Percentiles rank a stretch among this genome's conserved stretches.
Evolutionary conservation across 257 asterid genomes (phyloP).

Genomic region (Lavandula angustifolia): DNA sequence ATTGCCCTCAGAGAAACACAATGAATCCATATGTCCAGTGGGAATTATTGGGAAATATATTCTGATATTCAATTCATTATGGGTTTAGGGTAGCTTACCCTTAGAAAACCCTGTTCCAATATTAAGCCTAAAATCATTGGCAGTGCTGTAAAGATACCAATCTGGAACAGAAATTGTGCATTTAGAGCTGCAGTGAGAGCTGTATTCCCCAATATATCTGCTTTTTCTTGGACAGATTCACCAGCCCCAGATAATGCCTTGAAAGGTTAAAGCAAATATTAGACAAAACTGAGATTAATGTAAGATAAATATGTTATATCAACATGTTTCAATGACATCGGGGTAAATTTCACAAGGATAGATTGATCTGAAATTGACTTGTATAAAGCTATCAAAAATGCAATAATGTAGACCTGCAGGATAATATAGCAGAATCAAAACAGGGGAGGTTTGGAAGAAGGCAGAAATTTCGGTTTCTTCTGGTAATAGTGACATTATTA

Average conservation of each 20-base stretch:
- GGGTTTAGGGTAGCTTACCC: conserved; percentile 50
- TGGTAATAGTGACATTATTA: background rate
- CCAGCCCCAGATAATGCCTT: conserved; percentile 98
- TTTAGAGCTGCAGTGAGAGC: conserved; percentile 82
- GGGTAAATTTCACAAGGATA: no score
- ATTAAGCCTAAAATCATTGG: conserved; percentile 95
- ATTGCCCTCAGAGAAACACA: no score
- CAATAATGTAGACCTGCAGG: background rate
- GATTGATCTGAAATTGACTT: no score
- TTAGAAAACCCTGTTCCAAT: conserved; percentile 89
- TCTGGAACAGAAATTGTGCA: conserved; percentile 96
- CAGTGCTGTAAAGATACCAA: conserved; percentile 87
- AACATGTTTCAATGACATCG: conserved; percentile 19
- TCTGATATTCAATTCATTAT: no score
- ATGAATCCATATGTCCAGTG: no score
- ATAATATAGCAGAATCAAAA: background rate
- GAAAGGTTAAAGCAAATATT: conserved; percentile 31
- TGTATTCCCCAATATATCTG: conserved; percentile 54
- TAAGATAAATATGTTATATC: conserved; percentile 12
- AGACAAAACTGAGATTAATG: conserved; percentile 21
- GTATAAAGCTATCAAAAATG: conserved; percentile 11
- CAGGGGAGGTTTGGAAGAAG: conserved; percentile 1
- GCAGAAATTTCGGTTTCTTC: background rate
- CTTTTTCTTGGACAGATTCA: conserved; percentile 59
- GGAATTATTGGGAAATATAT: no score